phyloP scores from a whole-genome alignment of 1,284 basidiomycete species.

The Sporisorium sorghi region DNA sequence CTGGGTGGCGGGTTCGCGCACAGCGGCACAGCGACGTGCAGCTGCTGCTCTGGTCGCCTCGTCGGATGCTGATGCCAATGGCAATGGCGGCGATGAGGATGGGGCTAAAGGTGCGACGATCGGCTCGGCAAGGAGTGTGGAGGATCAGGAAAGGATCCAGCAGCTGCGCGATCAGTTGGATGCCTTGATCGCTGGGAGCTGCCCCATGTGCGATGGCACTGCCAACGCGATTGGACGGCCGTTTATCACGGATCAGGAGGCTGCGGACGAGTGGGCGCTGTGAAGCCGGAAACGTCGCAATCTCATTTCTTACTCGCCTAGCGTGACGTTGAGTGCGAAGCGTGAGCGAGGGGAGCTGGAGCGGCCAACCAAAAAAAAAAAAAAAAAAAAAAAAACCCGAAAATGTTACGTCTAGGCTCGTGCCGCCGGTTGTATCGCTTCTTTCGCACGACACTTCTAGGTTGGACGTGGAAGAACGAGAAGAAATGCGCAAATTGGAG shows the following conservation, averaged over 20 bases:
- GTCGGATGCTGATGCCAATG: slow-evolving; percentile 8
- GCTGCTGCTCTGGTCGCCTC: slow-evolving; percentile 22
- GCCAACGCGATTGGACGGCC: slow-evolving; percentile 57
- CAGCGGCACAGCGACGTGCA: slow-evolving; percentile 35
- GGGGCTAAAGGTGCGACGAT: slow-evolving; percentile 1
- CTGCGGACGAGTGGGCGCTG: slow-evolving; percentile 54
- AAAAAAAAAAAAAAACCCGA: too few relatives aligned
- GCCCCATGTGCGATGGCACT: slow-evolving; percentile 61
- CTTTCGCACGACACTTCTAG: slow-evolving; percentile 12
- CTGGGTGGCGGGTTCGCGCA: slow-evolving; percentile 47
- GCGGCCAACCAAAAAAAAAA: too few relatives aligned
- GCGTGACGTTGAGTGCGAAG: too few relatives aligned
- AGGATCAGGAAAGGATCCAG: slow-evolving; percentile 58
- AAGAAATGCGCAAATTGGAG: slow-evolving; percentile 6
- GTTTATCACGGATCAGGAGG: slow-evolving; percentile 54
- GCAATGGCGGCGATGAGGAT: neutral
- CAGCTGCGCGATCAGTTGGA: slow-evolving; percentile 64
- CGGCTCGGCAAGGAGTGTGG: slow-evolving; percentile 30
- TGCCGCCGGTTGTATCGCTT: neutral
- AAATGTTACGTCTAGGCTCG: neutral
- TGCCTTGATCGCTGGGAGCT: slow-evolving; percentile 63
- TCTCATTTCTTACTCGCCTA: too few relatives aligned
- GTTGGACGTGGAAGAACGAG: slow-evolving; percentile 16
- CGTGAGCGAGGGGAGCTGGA: too few relatives aligned
- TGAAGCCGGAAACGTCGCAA: too few relatives aligned